Evolutionary conservation across 495 filamentous ascomycete genomes (phyloP), one percentile per base, ranked within the genome.

Genomic region (Hypoxylon lienhwacheense): DNA sequence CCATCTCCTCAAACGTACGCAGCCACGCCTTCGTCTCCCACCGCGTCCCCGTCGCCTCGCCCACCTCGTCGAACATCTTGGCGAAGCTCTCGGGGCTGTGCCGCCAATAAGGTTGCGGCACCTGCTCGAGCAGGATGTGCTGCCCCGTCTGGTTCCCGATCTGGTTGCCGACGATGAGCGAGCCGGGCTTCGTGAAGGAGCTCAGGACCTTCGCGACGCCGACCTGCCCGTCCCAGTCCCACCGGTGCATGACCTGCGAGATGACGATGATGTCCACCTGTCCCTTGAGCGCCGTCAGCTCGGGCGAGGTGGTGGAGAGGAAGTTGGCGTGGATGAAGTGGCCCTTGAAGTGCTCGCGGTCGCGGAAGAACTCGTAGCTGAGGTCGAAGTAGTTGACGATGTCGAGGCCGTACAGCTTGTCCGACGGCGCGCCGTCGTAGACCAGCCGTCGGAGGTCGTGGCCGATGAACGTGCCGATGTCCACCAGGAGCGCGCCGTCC

Each of bases 221-320:
- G 4, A 77, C 50, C 46, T 84, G 82, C 5, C 70, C 55, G 0
- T 74, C 70, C 53, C 64, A 78, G 12, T 53, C 55, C 42, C 80
- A 87, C n/a, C 82, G 70, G 45, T 85, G 81, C 35, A 87, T 71
- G 55, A 86, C 78, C 0, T 73, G 74, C 5, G 61, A 63, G 0
- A 76, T 66, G 55, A 78, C 73, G 28, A 84, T 48, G 25, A 85
- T 74, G 24, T 84, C 75, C 0, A 84, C 53, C 12, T 73, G 60
- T 10, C 72, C 69, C 2, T 63, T 41, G 10, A 82, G 64, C 0
- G 55, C 33, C 15, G 50, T 55, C 11, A 77, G 19, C 37, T 55
- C 26, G 6, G 70, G 26, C 4, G 47, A 51, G 7, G 47, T 31
- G 14, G 47, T 31, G 14, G 47, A 51, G 8, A 42, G 11, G 25